phyloP scores from a whole-genome alignment of 176 grass and related monocot species.

The Zoysia japonica region DNA sequence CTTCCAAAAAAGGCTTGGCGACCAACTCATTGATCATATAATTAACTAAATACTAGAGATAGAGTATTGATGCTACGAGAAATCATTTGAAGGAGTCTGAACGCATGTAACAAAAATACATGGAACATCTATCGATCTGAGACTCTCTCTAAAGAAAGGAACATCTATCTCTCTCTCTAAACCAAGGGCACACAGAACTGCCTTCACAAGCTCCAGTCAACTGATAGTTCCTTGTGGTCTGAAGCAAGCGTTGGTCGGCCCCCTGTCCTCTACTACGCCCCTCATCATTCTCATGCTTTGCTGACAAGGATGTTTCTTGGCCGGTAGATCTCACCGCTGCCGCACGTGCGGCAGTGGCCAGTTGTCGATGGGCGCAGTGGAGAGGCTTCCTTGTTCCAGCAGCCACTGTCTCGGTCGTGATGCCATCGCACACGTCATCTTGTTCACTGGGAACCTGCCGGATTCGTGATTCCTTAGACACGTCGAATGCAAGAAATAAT shows the following conservation, averaged over 20 bases:
- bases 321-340: neutral
- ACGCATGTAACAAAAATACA: neutral
- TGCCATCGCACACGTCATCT: neutral
- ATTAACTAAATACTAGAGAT: slow-evolving; percentile 5
- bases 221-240: too few relatives aligned
- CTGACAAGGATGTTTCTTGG: neutral
- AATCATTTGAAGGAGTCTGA: neutral
- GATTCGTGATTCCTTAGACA: neutral
- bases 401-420: neutral
- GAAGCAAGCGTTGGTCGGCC: too few relatives aligned
- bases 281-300: neutral
- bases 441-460: neutral
- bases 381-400: neutral
- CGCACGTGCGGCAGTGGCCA: neutral
- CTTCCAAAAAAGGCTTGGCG: neutral
- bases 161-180: too few relatives aligned
- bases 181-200: too few relatives aligned
- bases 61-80: neutral
- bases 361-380: neutral
- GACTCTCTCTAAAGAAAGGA: neutral
- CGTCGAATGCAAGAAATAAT: neutral
- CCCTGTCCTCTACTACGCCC: too few relatives aligned
- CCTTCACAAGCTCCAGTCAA: neutral
- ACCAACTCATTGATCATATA: neutral
- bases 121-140: neutral